phyloP scores from a whole-genome alignment of 2,329 filamentous ascomycete species.

The Lachnellula subtilissima region DNA sequence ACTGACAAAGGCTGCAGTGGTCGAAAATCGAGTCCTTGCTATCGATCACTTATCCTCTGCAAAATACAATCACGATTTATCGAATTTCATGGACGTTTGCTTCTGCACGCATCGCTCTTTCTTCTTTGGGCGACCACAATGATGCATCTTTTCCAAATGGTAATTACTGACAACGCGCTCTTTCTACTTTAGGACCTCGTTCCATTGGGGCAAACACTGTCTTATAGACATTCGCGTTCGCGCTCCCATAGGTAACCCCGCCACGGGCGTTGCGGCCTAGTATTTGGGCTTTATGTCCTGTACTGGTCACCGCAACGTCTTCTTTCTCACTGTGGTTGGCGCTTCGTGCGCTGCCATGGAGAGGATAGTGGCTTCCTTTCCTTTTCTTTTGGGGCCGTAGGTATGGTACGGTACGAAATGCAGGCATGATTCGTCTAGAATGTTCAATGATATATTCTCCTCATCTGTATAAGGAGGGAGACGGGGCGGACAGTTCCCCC shows the following conservation, averaged over 20 bases:
- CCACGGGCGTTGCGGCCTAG: slow-evolving; percentile 1
- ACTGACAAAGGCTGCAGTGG: slow-evolving; percentile 29
- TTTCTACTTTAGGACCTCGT: not conserved
- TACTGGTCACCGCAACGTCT: slow-evolving; percentile 19
- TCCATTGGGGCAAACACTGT: not conserved
- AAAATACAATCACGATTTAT: slow-evolving; percentile 7
- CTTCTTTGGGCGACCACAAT: slow-evolving; percentile 4
- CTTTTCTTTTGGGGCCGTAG: not conserved
- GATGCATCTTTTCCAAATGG: not conserved
- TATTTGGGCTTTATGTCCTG: slow-evolving; percentile 18
- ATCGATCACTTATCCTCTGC: slow-evolving; percentile 20
- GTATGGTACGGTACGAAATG: too few relatives aligned
- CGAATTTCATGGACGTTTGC: slow-evolving; percentile 2
- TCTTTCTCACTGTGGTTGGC: slow-evolving; percentile 49
- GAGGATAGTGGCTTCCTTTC: slow-evolving; percentile 35
- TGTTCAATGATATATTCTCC: too few relatives aligned
- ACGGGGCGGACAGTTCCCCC: too few relatives aligned
- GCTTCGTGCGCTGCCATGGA: slow-evolving; percentile 45
- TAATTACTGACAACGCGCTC: not conserved
- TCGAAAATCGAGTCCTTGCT: slow-evolving; percentile 19
- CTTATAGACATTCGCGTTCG: not conserved
- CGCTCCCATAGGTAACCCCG: not conserved
- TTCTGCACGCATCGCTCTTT: slow-evolving; percentile 3
- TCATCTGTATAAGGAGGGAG: too few relatives aligned
- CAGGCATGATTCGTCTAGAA: too few relatives aligned